Base-by-base conservation (phyloP, 169 alveolate genomes). In the Plasmodium blacklocki region DNA sequence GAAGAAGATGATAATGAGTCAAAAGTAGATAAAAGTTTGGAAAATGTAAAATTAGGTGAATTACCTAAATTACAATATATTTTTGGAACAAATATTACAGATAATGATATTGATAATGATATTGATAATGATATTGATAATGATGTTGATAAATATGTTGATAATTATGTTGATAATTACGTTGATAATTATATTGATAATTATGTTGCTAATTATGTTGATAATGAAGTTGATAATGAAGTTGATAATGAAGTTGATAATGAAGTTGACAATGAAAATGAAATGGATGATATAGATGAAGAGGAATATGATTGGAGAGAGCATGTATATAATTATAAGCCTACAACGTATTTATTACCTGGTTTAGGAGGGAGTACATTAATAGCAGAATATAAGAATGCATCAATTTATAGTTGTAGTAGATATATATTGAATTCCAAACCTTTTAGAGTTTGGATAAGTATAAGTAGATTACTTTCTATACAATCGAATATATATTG, bases 301-400 rank as follows among this genome's bases (percentile, higher is more conserved):
- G 49, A 3, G 9, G 23, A 15, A 18, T n/a, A 6, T 18, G 59
- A 6, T 63, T 7, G 47, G 21, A 21, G 21, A 11, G 19, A 60
- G 3, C 23, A 60, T 14, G 56, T 23, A 26, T 29, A 3, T 19
- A 39, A 21, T 5, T 58, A 18, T 32, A 26, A 26, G 2, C 67
- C 58, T 21, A 76, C 78, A 32, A 66, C 70, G 0, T 50, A 63
- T 76, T 56, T 76, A 64, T 12, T 76, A 23, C 89, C 89, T 3
- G 89, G 89, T 11, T 19, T 76, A 2, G 89, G 89, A 49, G 89
- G 89, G 18, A 76, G 89, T 64, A 64, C 89, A n/a, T 56, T 76
- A 76, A 76, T 76, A 63, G 74, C 66, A 12, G 47, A 76, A 15
- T 76, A 76, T 56, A 58, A 76, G 12, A 15, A 76, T 64, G 89